A percentile compares a stretch with the other conserved stretches of the same genome.
phyloP scores from a whole-genome alignment of 2,329 filamentous ascomycete species.

The Colletotrichum australisinense region DNA sequence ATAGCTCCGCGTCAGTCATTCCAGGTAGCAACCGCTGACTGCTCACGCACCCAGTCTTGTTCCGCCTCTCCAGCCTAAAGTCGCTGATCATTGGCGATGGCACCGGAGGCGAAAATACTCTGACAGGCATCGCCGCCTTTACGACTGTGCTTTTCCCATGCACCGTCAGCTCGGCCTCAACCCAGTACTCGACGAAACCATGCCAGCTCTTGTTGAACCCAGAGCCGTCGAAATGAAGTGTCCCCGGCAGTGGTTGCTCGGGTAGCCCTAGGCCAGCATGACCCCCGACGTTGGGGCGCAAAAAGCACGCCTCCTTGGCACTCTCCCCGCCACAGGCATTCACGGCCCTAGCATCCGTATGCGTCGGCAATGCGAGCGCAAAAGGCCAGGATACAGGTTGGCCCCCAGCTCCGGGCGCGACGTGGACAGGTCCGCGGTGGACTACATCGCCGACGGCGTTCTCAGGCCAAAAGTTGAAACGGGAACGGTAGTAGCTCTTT shows the following conservation, averaged over 20 bases:
- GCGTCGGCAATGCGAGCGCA: slow-evolving; percentile 41
- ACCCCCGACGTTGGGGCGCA: slow-evolving; percentile 11
- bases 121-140: slow-evolving; percentile 40
- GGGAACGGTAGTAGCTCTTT: slow-evolving; percentile 37
- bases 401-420: slow-evolving; percentile 19
- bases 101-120: slow-evolving; percentile 24
- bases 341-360: slow-evolving; percentile 5
- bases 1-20: slow-evolving; percentile 42
- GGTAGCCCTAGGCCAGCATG: slow-evolving; percentile 1
- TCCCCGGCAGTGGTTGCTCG: slow-evolving; percentile 34
- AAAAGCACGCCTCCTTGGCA: slow-evolving; percentile 34
- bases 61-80: slow-evolving; percentile 14
- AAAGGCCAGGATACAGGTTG: slow-evolving; percentile 42
- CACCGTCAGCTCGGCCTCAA: slow-evolving; percentile 44
- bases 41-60: background rate
- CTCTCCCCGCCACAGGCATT: background rate
- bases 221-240: slow-evolving; percentile 18
- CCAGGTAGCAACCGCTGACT: slow-evolving; percentile 46
- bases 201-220: slow-evolving; percentile 35
- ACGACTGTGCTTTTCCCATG: background rate
- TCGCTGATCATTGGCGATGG: slow-evolving; percentile 36
- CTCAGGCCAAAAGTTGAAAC: slow-evolving; percentile 41
- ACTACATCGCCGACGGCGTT: slow-evolving; percentile 30
- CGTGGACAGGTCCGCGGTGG: slow-evolving; percentile 42
- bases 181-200: slow-evolving; percentile 49